These are phyloP conservation scores for Saccharomycopsis synnaedendra DNA, from an alignment of 805 yeast genomes.

Conservation along the genomic window DNA sequence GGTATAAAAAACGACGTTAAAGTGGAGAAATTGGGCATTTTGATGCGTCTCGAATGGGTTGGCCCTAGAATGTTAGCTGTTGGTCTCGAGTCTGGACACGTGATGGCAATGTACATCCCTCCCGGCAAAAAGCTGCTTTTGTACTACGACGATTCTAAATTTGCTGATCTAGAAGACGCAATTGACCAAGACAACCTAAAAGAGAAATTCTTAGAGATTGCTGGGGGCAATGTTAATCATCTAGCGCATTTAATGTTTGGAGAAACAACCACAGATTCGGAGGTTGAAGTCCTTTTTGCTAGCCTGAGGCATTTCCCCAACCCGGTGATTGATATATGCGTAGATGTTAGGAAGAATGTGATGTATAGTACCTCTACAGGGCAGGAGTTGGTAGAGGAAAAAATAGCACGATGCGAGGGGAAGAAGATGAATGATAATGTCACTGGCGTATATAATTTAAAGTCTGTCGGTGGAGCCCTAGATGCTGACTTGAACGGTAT, in stretches of 20 bases:
- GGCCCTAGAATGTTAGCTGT: conserved; percentile 25
- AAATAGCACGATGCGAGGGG: background rate
- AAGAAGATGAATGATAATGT: background rate
- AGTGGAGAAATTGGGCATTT: conserved; percentile 43
- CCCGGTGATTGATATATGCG: conserved; percentile 38
- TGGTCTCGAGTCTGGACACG: conserved; percentile 72
- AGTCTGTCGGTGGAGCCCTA: background rate
- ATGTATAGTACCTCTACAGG: conserved; percentile 38
- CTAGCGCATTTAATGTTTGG: conserved; percentile 11
- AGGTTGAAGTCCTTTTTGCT: conserved; percentile 17
- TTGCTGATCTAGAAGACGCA: conserved; percentile 16
- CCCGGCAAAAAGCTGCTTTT: conserved; percentile 1
- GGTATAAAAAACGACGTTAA: conserved; percentile 3
- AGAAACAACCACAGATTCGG: conserved; percentile 9
- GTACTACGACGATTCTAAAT: conserved; percentile 22
- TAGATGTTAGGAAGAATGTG: conserved; percentile 19
- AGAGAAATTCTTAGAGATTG: conserved; percentile 20
- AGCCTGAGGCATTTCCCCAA: conserved; percentile 36
- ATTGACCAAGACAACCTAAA: conserved; percentile 17
- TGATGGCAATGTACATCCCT: conserved; percentile 24
- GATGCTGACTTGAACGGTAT: conserved; percentile 23
- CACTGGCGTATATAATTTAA: background rate
- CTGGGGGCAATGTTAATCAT: conserved; percentile 22
- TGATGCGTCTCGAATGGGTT: conserved; percentile 45
- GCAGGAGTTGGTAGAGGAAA: conserved; percentile 28